Conservation (phyloP, 2,329 filamentous ascomycete species). For the Fusarium anthophilum region DNA sequence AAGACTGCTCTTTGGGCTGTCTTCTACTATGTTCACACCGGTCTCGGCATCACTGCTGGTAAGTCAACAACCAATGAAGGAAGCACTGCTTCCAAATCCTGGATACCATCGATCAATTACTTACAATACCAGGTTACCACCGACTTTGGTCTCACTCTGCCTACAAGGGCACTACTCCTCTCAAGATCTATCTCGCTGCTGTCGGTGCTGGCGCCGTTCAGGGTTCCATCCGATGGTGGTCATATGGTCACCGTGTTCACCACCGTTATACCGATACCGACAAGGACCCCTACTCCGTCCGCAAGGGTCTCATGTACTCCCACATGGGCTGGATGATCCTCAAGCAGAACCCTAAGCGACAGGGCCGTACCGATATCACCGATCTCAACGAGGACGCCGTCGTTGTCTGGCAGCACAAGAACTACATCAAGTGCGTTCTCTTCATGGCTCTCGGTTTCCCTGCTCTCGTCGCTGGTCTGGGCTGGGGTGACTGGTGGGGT, state of each 20-base stretch:
- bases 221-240: constrained; percentile 90
- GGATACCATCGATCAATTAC: background rate
- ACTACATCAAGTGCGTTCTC: constrained; percentile 84
- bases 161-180: constrained; percentile 79
- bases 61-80: constrained; percentile 45
- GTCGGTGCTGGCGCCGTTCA: constrained; percentile 85
- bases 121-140: constrained; percentile 54
- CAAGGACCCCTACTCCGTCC: constrained; percentile 90
- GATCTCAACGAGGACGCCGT: constrained; percentile 88
- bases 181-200: constrained; percentile 84
- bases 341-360: constrained; percentile 91
- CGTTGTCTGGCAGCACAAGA: constrained; percentile 86
- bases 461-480: constrained; percentile 76
- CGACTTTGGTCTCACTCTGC: constrained; percentile 88
- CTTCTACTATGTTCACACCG: constrained; percentile 84
- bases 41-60: constrained; percentile 83
- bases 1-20: constrained; percentile 80
- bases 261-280: constrained; percentile 93
- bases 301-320: constrained; percentile 86
- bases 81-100: background rate
- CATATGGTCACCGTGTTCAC: constrained; percentile 85
- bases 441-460: constrained; percentile 82
- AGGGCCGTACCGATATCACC: constrained; percentile 87
- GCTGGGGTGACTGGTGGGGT: constrained; percentile 83
- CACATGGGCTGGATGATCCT: constrained; percentile 89